Evolutionary conservation across 768 basidiomycete genomes (phyloP), one percentile per base, ranked within the genome.

Genomic region (Phanerodontia chrysosporium): DNA sequence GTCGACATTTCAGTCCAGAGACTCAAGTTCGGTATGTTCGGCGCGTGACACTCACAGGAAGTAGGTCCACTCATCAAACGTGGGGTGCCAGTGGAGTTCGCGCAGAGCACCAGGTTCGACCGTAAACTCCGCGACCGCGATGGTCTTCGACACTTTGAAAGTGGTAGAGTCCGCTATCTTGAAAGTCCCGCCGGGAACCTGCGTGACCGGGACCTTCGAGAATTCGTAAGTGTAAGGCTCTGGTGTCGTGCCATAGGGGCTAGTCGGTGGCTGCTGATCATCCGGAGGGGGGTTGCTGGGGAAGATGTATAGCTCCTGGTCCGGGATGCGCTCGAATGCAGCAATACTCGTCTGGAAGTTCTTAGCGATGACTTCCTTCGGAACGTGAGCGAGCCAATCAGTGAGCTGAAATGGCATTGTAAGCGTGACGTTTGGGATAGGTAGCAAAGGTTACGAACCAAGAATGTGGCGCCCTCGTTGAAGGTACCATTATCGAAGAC

Each of bases 31-130:
- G 24, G n/a, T 14, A 14, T 21, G 29, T 18, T 3, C 9, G 14
- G 35, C 6, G 4, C 22, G 39, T 12, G 24, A 8, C 12, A 24
- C 39, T 36, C 30, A 77, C 76, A 78, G 36, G 63, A 77, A 69
- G 58, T 66, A 78, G 25, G 67, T 70, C 76, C 76, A 77, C 60
- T 77, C 76, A 8, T 75, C 73, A 57, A 75, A 60, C 16, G 77
- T 78, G 1, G 78, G 78, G 57, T 79, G 78, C 78, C 78, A 79
- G 69, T 85, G 84, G 57, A 86, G 76, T 60, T 84, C 83, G 58
- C 82, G 73, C 65, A 83, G 80, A 53, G 77, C 83, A 45, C 83
- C 83, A 10, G 81, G 80, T 49, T 82, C 74, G 25, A 85, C 76
- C 18, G 76, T 81, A n/a, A 85, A 75, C 66, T 83, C 81, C 21